Evolutionary conservation across 1,284 basidiomycete species (phyloP).

Genomic region (Kalmanozyma brasiliensis): DNA sequence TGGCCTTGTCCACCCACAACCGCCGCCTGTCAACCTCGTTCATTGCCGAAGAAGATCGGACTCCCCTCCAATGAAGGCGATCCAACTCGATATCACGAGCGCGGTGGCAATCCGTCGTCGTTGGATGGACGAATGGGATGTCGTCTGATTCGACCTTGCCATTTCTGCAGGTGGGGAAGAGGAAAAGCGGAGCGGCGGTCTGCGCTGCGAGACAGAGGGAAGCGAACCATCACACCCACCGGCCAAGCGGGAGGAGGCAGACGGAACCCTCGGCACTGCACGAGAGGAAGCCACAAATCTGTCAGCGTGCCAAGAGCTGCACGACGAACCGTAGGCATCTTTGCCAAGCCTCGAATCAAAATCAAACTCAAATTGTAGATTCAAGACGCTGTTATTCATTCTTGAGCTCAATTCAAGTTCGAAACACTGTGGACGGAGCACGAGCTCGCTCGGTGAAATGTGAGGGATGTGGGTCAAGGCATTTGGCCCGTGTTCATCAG

Average conservation of each 20-base stretch:
- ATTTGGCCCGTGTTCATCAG: too few relatives aligned
- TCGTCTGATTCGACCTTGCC: not conserved
- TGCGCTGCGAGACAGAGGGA: constrained; percentile 4
- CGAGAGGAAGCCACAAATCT: constrained; percentile 19
- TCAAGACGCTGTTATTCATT: not conserved
- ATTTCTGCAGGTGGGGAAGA: not conserved
- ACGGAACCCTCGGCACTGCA: constrained; percentile 5
- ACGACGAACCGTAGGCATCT: constrained; percentile 37
- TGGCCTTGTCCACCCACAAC: too few relatives aligned
- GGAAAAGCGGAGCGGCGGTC: constrained; percentile 34
- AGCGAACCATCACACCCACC: constrained; percentile 14
- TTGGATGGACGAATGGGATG: not conserved
- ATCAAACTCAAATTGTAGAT: constrained; percentile 2
- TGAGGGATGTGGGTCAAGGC: too few relatives aligned
- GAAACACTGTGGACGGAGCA: not conserved
- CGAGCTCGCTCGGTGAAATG: constrained; percentile 2
- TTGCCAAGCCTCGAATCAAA: constrained; percentile 25
- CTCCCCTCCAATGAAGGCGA: too few relatives aligned
- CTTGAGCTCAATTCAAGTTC: not conserved
- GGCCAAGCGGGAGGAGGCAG: constrained; percentile 2
- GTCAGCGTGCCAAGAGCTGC: constrained; percentile 39
- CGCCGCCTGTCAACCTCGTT: too few relatives aligned
- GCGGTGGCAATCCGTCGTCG: too few relatives aligned
- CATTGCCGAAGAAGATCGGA: too few relatives aligned
- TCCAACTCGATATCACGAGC: too few relatives aligned